Evolutionary conservation across 1,284 basidiomycete species (phyloP).

Genomic region (Trametes sp.): DNA sequence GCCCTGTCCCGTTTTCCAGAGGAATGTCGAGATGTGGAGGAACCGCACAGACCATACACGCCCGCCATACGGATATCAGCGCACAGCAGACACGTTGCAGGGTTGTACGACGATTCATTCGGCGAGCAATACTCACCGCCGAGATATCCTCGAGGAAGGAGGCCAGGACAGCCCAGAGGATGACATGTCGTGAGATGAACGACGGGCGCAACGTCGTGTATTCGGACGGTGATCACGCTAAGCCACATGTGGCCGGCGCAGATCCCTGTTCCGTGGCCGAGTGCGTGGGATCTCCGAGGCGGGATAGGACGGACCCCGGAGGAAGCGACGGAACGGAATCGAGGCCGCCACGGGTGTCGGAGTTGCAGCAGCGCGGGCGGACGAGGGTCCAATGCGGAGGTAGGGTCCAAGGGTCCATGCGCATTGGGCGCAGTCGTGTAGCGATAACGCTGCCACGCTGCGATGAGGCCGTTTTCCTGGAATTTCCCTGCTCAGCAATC

Average conservation of each 20-base stretch:
- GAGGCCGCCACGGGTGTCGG: slow-evolving; percentile 50
- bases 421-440: neutral
- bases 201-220: neutral
- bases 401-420: neutral
- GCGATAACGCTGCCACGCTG: neutral
- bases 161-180: neutral
- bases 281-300: slow-evolving; percentile 2
- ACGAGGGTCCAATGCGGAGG: neutral
- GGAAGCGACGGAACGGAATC: slow-evolving; percentile 43
- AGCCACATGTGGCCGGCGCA: neutral
- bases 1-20: neutral
- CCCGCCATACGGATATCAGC: neutral
- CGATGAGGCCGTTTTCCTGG: neutral
- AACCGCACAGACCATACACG: neutral
- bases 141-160: neutral
- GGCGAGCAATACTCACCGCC: neutral
- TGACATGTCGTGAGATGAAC: neutral
- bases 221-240: neutral
- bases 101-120: neutral
- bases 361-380: slow-evolving; percentile 43
- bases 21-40: neutral
- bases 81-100: neutral
- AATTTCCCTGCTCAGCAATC: neutral
- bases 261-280: slow-evolving; percentile 6
- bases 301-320: slow-evolving; percentile 33